Base-by-base conservation (phyloP, 306 rosid species). In the Vigna radiata region DNA sequence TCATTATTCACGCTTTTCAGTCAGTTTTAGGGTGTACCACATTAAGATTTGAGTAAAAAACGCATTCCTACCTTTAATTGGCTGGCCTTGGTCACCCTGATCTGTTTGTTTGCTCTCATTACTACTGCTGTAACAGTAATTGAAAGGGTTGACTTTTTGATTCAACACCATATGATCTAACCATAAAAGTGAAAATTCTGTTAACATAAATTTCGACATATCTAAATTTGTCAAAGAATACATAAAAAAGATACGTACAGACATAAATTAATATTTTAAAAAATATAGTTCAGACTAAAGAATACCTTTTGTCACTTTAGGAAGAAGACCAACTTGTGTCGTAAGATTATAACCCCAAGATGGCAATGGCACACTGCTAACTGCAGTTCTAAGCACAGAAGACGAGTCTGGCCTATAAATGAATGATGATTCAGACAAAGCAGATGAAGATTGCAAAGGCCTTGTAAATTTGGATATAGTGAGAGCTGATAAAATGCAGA, bases 281-380 rank as follows among this genome's bases (percentile, higher is more conserved):
- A 27, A 64, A 48, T 4, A 27, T 14, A 47, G 68, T 71, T 37
- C 37, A n/a, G 77, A 72, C 76, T 23, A 23, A 64, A 31, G 15
- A 72, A 81, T 81, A 92, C 97, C 97, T 88, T 79, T 83, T 16
- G 85, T 66, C 76, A 61, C 82, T 84, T 75, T 85, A 6, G 87
- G 72, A 17, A 68, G 58, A 53, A 68, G 58, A 53, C 60, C 72
- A 21, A 82, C 68, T 1, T 81, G 79, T 33, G 87, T 88, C 39
- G 49, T 61, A 21, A 87, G 77, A 65, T 84, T 77, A 73, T 71
- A 81, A 62, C 77, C 86, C 96, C 91, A 85, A 18, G 97, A 82
- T 50, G 92, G 70, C 72, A 88, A 49, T 36, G 90, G 77, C 53
- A 86, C 48, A 76, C 25, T 46, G 49, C 80, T 76, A 50, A 79